Percentiles rank a stretch among this genome's conserved stretches.
Conservation (phyloP, 345 rosid species). For the Nephelium lappaceum region DNA sequence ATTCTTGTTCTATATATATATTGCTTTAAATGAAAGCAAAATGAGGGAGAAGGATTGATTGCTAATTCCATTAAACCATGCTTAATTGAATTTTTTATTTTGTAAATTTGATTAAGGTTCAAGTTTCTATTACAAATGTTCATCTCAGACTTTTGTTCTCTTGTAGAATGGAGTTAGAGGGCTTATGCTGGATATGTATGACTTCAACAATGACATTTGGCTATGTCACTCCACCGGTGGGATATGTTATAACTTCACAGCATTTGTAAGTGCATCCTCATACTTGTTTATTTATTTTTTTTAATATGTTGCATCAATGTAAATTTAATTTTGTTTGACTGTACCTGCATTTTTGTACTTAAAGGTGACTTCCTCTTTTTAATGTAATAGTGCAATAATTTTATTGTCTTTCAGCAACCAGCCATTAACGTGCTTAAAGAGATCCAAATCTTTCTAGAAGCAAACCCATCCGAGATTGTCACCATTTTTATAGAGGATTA, state of each 20-base stretch:
- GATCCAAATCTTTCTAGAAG: slow-evolving; percentile 62
- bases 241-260: slow-evolving; percentile 66
- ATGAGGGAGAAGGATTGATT: background rate
- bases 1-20: background rate
- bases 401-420: slow-evolving; percentile 61
- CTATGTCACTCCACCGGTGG: slow-evolving; percentile 82
- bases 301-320: no score
- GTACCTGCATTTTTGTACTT: background rate
- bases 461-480: slow-evolving; percentile 79
- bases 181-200: slow-evolving; percentile 91
- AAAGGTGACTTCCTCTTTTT: background rate
- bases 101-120: slow-evolving; percentile 1
- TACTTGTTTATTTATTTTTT: no score
- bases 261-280: slow-evolving; percentile 68
- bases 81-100: background rate
- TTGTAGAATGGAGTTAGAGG: slow-evolving; percentile 94
- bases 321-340: slow-evolving; percentile 4
- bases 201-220: slow-evolving; percentile 81
- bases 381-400: background rate
- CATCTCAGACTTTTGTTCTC: slow-evolving; percentile 12
- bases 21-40: background rate
- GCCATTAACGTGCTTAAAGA: slow-evolving; percentile 79
- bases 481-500: slow-evolving; percentile 96
- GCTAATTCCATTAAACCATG: background rate
- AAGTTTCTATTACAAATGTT: background rate